phyloP scores from a whole-genome alignment of 495 filamentous ascomycete genomes.

The Neurospora sp. region DNA sequence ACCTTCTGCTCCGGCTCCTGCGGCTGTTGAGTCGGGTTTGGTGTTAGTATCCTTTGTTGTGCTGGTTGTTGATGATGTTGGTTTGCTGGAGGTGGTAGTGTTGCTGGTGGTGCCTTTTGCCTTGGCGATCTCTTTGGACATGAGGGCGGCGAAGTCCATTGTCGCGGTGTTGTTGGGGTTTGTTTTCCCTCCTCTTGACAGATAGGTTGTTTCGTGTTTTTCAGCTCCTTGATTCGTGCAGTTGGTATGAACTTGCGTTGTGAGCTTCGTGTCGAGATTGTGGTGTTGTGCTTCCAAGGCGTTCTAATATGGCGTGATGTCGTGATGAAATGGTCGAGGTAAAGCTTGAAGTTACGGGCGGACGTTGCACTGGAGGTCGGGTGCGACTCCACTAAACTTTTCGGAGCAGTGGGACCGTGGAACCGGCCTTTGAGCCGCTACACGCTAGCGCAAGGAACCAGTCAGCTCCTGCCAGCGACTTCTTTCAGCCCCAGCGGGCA shows the following conservation, averaged over 20 bases:
- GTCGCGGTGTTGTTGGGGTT: slow-evolving; percentile 15
- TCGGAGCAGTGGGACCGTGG: background rate
- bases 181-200: background rate
- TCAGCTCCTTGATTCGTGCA: background rate
- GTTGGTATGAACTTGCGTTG: background rate
- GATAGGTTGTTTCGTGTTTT: no score
- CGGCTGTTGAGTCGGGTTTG: slow-evolving; percentile 6
- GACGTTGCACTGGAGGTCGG: background rate
- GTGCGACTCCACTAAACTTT: background rate
- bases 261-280: background rate
- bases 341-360: background rate
- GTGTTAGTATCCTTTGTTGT: slow-evolving; percentile 34
- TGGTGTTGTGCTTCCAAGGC: background rate
- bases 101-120: slow-evolving; percentile 36
- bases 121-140: slow-evolving; percentile 83
- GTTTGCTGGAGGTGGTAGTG: background rate
- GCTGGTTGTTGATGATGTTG: slow-evolving; percentile 12
- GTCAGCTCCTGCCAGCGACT: background rate
- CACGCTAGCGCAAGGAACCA: background rate
- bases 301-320: background rate
- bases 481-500: background rate
- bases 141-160: slow-evolving; percentile 93
- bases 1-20: background rate
- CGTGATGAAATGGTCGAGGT: background rate
- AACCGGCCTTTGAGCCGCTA: background rate